Evolutionary conservation across 441 rosid species (phyloP).

Genomic region (Mallotus repandus): DNA sequence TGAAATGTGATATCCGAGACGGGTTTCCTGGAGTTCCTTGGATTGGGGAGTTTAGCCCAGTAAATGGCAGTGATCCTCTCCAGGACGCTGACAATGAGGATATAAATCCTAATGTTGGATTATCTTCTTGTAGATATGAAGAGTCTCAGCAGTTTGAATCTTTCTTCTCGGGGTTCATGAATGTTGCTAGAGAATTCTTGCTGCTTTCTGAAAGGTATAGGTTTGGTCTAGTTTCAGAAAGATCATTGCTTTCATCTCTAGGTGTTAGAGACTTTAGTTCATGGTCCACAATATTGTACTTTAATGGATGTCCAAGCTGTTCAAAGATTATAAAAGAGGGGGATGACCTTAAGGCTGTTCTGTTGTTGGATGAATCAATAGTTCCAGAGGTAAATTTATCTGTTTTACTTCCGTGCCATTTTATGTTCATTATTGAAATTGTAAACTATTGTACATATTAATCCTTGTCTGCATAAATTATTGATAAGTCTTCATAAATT

Average conservation of each 20-base stretch:
- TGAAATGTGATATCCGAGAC: constrained; percentile 55
- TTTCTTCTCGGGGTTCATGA: constrained; percentile 58
- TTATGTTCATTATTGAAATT: background rate
- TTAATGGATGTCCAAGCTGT: constrained; percentile 76
- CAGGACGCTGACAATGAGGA: constrained; percentile 40
- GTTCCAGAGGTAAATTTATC: constrained; percentile 56
- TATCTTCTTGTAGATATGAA: constrained; percentile 53
- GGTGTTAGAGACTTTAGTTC: constrained; percentile 50
- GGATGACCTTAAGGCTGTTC: constrained; percentile 49
- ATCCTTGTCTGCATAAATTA: background rate
- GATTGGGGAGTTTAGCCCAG: constrained; percentile 52
- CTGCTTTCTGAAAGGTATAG: constrained; percentile 67
- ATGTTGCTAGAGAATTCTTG: constrained; percentile 59
- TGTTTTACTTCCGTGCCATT: background rate
- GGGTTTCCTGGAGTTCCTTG: constrained; percentile 59
- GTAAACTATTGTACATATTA: background rate
- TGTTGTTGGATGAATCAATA: constrained; percentile 46
- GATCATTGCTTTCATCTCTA: constrained; percentile 55
- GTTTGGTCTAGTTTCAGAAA: constrained; percentile 73
- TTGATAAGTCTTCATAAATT: background rate
- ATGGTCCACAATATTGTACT: constrained; percentile 61
- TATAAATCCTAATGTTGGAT: constrained; percentile 29
- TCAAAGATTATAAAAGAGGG: constrained; percentile 61
- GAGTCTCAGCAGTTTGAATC: constrained; percentile 66
- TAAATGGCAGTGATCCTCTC: constrained; percentile 41